These are phyloP conservation scores for Gamsiella multidivaricata DNA, from an alignment of 192 early-diverging fungal species.

Conservation along the genomic window DNA sequence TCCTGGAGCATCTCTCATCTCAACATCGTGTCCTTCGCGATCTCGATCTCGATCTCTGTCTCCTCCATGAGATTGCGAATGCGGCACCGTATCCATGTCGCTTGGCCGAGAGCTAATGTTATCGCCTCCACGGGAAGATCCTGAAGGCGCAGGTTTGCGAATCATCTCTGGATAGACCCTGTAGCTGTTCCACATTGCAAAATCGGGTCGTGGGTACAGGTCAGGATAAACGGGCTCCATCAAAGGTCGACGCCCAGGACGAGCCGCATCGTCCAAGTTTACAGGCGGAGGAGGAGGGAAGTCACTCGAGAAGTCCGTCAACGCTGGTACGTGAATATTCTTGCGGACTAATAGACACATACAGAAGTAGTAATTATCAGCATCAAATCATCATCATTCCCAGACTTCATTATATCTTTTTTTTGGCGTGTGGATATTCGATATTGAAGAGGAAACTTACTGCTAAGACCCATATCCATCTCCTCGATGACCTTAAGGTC, in stretches of 20 bases:
- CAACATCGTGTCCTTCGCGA: constrained; percentile 28
- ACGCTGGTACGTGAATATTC: constrained; percentile 48
- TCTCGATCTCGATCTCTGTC: constrained; percentile 23
- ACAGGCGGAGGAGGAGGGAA: constrained; percentile 45
- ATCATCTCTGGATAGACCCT: constrained; percentile 55
- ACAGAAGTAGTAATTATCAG: constrained; percentile 1
- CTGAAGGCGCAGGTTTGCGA: constrained; percentile 17
- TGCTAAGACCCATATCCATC: constrained; percentile 78
- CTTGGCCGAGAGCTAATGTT: constrained; percentile 20
- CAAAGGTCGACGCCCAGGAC: constrained; percentile 50
- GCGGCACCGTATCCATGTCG: constrained; percentile 42
- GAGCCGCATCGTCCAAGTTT: constrained; percentile 41
- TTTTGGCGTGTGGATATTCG: not conserved
- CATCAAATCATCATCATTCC: not conserved
- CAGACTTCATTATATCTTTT: no score
- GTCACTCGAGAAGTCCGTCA: constrained; percentile 47
- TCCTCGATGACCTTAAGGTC: constrained; percentile 79
- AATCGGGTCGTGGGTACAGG: constrained; percentile 78
- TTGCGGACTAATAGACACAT: constrained; percentile 18
- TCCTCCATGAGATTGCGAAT: constrained; percentile 27
- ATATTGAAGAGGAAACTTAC: constrained; percentile 32
- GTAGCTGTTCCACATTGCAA: constrained; percentile 74
- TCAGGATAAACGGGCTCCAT: constrained; percentile 75
- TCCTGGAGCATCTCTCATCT: constrained; percentile 21
- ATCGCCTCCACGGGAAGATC: not conserved